Base-by-base conservation (phyloP, 2,329 filamentous ascomycete genomes). In the Claviceps spartinae region DNA sequence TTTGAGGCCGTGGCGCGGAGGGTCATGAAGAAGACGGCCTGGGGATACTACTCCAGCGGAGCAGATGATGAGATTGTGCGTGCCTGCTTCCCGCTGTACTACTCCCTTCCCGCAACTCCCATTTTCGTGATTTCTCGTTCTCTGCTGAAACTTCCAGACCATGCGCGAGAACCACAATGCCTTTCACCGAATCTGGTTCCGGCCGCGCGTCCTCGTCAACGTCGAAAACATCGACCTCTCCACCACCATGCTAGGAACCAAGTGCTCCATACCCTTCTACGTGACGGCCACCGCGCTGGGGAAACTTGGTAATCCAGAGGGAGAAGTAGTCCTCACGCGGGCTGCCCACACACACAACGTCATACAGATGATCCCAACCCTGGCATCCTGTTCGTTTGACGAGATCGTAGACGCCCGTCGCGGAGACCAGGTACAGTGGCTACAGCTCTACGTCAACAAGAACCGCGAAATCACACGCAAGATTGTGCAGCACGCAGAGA, bases 371-470 rank as follows among this genome's bases (percentile, higher is more conserved):
- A 97, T 98, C 55, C 93, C 93, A 2, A 98, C 93, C 3, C 77
- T 98, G 6, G 93, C 93, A 2, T 96, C 89, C 2, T 97, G 93
- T 73, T 93, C 89, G 1, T 96, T 98, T 62, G 93, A 98, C 71
- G 91, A 98, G 70, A 95, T 98, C 54, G 75, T 94, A 57, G 93
- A 97, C 67, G 93, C 90, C 18, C 79, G 77, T 34, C 53, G 56
- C n/a, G 86, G 79, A 45, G 83, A 85, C 56, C 90, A 96, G 68
- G 82, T 89, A 4, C 93, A 97, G 69, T 98, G 93, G 93, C 75
- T 98, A 59, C 93, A 98, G 71, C 80, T 98, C 1, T 95, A 96
- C 70, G 88, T 98, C 60, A 98, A 98, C 78, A 93, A 94, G 68
- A 86, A 98, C 72, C 85, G 93, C 52, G 79, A 77, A 36, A 91